Conservation (phyloP, 1,139 yeast genomes). For the Scheffersomyces lignicola region DNA sequence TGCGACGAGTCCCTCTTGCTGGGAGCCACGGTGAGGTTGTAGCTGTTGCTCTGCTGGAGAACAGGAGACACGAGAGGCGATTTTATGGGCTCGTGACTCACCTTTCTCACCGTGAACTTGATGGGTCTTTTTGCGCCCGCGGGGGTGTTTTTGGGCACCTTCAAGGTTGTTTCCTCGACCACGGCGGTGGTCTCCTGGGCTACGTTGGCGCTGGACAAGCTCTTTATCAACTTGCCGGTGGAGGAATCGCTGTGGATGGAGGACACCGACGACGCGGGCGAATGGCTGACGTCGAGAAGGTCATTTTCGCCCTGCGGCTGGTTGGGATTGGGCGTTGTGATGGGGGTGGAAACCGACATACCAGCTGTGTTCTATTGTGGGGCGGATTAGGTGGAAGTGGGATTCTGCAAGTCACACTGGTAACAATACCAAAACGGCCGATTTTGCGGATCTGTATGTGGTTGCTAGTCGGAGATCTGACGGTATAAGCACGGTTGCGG, state of each 20-base stretch:
- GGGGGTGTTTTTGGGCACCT: conserved; percentile 5
- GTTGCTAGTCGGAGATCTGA: no score
- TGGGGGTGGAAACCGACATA: no score
- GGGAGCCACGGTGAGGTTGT: background rate
- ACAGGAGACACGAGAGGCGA: conserved; percentile 13
- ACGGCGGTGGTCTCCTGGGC: conserved; percentile 6
- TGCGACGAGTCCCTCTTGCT: background rate
- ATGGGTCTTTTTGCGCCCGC: conserved; percentile 27
- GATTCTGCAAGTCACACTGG: no score
- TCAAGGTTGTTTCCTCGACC: conserved; percentile 3
- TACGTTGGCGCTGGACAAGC: conserved; percentile 22
- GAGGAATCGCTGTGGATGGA: conserved; percentile 29
- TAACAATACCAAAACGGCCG: no score
- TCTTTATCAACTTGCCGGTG: conserved; percentile 31
- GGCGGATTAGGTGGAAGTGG: no score
- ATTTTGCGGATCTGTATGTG: no score
- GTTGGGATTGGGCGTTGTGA: no score
- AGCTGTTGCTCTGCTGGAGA: conserved; percentile 2
- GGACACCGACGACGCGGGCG: conserved; percentile 24
- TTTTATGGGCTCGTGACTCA: conserved; percentile 33
- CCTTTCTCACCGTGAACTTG: conserved; percentile 45
- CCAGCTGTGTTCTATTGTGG: no score
- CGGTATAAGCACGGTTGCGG: no score
- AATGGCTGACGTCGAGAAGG: no score
- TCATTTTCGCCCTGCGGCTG: no score